phyloP scores from a whole-genome alignment of 2,329 filamentous ascomycete species.

The Aspergillus awamori region DNA sequence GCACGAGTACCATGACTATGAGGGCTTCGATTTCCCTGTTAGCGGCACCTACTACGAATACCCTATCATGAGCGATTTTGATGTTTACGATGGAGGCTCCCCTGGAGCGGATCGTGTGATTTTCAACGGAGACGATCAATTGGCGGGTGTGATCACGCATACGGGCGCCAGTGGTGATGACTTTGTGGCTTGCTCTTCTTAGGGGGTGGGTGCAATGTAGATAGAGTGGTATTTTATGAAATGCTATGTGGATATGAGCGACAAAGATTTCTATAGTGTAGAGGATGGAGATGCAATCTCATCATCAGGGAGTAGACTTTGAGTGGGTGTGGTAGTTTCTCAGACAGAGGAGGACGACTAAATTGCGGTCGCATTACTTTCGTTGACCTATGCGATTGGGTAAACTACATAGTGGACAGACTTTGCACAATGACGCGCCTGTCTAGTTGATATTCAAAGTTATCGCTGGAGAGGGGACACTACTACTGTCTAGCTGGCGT shows the following conservation, averaged over 20 bases:
- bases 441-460: no score
- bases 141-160: constrained; percentile 70
- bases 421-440: no score
- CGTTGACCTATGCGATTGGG: no score
- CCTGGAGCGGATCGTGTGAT: constrained; percentile 70
- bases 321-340: no score
- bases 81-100: constrained; percentile 60
- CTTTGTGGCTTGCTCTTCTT: constrained; percentile 63
- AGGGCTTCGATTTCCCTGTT: constrained; percentile 63
- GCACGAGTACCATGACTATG: constrained; percentile 64
- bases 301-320: no score
- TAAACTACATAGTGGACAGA: no score
- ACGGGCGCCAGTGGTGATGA: constrained; percentile 68
- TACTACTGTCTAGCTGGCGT: not conserved
- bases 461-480: no score
- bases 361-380: no score
- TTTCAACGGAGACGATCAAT: constrained; percentile 59
- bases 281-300: no score
- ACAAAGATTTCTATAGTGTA: no score
- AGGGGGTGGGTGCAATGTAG: not conserved
- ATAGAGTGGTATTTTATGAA: not conserved
- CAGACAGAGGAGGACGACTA: no score
- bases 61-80: constrained; percentile 55
- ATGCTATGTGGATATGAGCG: not conserved
- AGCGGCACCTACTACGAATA: constrained; percentile 66